Evolutionary conservation across 1,284 basidiomycete species (phyloP), one percentile per base, ranked within the genome.

Genomic region (Grifola frondosa): DNA sequence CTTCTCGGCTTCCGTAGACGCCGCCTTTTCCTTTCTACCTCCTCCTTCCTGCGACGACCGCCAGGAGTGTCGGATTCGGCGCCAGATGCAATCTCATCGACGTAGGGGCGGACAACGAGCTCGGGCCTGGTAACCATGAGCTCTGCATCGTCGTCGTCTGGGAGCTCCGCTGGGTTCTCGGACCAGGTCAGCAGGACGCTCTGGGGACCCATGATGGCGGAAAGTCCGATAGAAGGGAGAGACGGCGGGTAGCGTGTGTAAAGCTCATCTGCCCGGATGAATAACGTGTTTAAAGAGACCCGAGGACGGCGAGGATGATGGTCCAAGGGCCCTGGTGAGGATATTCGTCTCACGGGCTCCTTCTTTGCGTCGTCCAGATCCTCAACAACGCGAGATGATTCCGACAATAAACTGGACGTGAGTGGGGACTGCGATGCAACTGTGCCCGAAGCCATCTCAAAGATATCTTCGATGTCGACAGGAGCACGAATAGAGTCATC

Each of bases 141-240:
- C 61, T 88, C 86, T 6, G 84, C 78, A 36, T 74, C 77, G 47
- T 76, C 71, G 49, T 83, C 82, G 0, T 58, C 53, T 0, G 74
- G 75, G 34, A 78, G 61, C 23, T 65, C 57, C 1, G 56, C 28
- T 1, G 61, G 53, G 34, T 65, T 56, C 49, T 76, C 69, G 15
- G 70, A 76, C 82, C 83, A 86, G 13, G 84, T 86, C 55, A 71
- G 67, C 53, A 77, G 62, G 21, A 63, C 73, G 52, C 77, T 79
- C 42, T 85, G 77, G 1, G 83, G 84, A 12, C 88, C 88, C 72
- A 90, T 79, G 37, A 85, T 84, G 19, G 71, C 66, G 3, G 73
- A 65, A n/a, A 88, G 64, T 8, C 54, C 62, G 15, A 88, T 66
- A 0, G 52, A 57, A 28, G 75, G 68, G 32, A 73, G 65, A 3